phyloP scores from a whole-genome alignment of 805 yeast genomes.

The Metschnikowia colocasiae region DNA sequence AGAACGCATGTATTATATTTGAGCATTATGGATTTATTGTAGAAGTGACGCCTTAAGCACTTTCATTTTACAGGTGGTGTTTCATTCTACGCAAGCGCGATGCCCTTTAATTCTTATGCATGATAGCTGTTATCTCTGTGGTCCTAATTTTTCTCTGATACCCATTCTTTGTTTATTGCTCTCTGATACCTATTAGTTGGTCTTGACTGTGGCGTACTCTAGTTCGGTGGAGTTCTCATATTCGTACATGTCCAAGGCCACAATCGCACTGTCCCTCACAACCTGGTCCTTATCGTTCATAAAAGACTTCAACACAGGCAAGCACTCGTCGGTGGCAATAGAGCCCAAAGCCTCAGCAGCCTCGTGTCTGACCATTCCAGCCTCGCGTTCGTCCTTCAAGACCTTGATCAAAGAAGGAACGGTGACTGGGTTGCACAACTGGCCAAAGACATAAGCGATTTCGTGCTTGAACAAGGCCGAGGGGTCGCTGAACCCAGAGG shows the following conservation, averaged over 20 bases:
- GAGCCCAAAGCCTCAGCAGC: slow-evolving; percentile 99
- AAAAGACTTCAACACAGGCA: slow-evolving; percentile 79
- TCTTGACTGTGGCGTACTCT: slow-evolving; percentile 52
- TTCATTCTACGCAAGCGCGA: too few species aligned
- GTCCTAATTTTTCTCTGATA: background rate
- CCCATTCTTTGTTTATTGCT: background rate
- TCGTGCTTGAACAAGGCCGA: slow-evolving; percentile 96
- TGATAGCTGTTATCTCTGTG: too few species aligned
- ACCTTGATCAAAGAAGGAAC: slow-evolving; percentile 86
- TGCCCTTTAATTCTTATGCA: background rate
- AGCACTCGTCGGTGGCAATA: slow-evolving; percentile 92
- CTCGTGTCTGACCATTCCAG: slow-evolving; percentile 99
- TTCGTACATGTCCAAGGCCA: slow-evolving; percentile 97
- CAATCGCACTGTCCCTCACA: slow-evolving; percentile 94
- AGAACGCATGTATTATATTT: slow-evolving; percentile 6
- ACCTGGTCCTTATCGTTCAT: slow-evolving; percentile 80
- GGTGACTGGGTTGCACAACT: slow-evolving; percentile 87
- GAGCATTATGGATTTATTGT: background rate
- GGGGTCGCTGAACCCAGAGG: slow-evolving; percentile 83
- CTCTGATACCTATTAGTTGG: slow-evolving; percentile 5
- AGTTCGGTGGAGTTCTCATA: slow-evolving; percentile 82
- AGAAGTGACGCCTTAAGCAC: background rate
- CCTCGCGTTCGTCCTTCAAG: slow-evolving; percentile 72
- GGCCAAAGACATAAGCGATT: slow-evolving; percentile 97
- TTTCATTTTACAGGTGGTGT: too few species aligned